Percentiles rank a stretch among this genome's conserved stretches.
Evolutionary conservation across 2,329 filamentous ascomycete genomes (phyloP).

Genomic region (Beauveria bassiana): DNA sequence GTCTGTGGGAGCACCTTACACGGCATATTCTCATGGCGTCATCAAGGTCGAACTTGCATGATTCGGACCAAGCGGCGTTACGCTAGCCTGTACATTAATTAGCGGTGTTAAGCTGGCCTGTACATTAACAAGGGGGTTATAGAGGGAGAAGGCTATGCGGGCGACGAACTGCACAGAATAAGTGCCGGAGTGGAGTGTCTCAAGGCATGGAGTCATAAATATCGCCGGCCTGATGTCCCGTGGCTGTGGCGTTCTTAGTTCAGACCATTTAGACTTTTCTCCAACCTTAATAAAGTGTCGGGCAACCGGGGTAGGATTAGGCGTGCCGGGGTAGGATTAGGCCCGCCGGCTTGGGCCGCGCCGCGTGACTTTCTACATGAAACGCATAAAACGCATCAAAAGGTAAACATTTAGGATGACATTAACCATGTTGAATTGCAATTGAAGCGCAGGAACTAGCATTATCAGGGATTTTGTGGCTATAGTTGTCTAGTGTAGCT

Average conservation of each 20-base stretch:
- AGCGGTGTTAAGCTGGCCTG: neutral
- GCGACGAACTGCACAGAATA: neutral
- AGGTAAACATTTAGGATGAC: no score
- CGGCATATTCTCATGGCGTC: neutral
- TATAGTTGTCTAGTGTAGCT: neutral
- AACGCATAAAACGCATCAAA: neutral
- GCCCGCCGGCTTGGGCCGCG: neutral
- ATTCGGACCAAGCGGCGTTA: neutral
- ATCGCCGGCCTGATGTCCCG: no score
- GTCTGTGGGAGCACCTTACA: neutral
- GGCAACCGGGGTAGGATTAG: neutral
- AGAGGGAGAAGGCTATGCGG: neutral
- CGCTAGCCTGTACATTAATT: neutral
- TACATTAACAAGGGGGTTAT: neutral
- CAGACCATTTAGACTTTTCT: neutral
- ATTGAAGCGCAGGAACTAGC: neutral
- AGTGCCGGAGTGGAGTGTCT: neutral
- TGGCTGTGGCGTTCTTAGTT: no score
- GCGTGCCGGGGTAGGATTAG: neutral
- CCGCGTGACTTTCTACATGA: neutral
- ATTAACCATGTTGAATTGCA: no score
- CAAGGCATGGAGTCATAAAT: neutral
- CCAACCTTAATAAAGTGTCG: neutral
- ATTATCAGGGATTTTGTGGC: neutral
- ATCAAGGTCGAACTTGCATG: neutral